These are phyloP conservation scores for Phytophthora pistaciae DNA, from an alignment of 352 stramenopile species.

Conservation along the genomic window DNA sequence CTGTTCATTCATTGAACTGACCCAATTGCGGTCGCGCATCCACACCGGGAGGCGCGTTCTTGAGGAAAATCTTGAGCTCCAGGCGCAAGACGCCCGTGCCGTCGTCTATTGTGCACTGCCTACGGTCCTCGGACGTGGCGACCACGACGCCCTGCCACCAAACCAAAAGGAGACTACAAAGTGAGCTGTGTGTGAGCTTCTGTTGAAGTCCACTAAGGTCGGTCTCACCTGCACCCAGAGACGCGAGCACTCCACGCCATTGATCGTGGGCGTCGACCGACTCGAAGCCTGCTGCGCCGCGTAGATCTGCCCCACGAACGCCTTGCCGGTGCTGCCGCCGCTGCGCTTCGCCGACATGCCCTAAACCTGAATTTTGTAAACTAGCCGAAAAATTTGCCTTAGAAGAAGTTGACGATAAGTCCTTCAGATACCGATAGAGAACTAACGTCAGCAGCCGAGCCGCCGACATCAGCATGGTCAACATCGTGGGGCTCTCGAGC, in stretches of 20 bases:
- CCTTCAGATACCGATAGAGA: background rate
- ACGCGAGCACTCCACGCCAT: constrained; percentile 68
- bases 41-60: constrained; percentile 62
- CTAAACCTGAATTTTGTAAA: background rate
- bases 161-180: background rate
- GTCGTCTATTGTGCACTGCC: constrained; percentile 73
- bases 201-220: background rate
- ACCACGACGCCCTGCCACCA: constrained; percentile 64
- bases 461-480: constrained; percentile 55
- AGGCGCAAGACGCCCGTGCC: constrained; percentile 71
- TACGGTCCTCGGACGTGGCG: constrained; percentile 33
- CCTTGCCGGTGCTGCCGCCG: constrained; percentile 54
- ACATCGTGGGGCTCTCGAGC: constrained; percentile 86
- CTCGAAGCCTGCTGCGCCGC: constrained; percentile 44
- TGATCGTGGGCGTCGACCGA: constrained; percentile 55
- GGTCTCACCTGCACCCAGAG: constrained; percentile 78
- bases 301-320: constrained; percentile 69
- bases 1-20: constrained; percentile 18
- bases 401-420: too few relatives aligned
- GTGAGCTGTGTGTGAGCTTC: background rate
- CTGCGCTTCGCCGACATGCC: constrained; percentile 8
- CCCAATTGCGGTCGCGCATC: constrained; percentile 46
- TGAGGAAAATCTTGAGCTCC: constrained; percentile 71
- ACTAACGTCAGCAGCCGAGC: background rate
- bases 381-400: too few relatives aligned